Percentiles rank a stretch among this genome's conserved stretches.
Evolutionary conservation across 495 filamentous ascomycete genomes (phyloP).

Genomic region (Immersiella caudata): DNA sequence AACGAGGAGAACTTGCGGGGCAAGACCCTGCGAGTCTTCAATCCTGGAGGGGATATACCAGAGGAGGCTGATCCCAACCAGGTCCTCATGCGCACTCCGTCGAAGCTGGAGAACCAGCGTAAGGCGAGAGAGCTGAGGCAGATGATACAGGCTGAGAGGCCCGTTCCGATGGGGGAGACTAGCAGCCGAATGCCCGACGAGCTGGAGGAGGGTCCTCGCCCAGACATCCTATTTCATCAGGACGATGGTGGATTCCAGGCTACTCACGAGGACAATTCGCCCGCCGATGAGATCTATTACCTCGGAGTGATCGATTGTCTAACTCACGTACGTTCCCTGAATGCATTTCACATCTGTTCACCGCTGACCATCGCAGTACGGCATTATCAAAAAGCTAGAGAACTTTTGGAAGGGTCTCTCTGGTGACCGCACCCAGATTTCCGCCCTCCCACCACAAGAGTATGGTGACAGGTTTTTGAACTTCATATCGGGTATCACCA

Average conservation of each 20-base stretch:
- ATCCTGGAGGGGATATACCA: slow-evolving; percentile 73
- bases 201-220: slow-evolving; percentile 62
- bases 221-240: slow-evolving; percentile 75
- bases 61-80: slow-evolving; percentile 55
- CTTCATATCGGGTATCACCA: slow-evolving; percentile 89
- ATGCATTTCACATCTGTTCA: background rate
- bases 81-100: slow-evolving; percentile 85
- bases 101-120: slow-evolving; percentile 87
- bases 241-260: slow-evolving; percentile 94
- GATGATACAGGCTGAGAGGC: slow-evolving; percentile 88
- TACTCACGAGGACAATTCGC: slow-evolving; percentile 84
- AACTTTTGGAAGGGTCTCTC: slow-evolving; percentile 93
- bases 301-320: slow-evolving; percentile 97
- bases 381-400: slow-evolving; percentile 83
- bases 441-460: slow-evolving; percentile 84
- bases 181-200: slow-evolving; percentile 88
- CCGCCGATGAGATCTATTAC: slow-evolving; percentile 94
- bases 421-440: slow-evolving; percentile 79
- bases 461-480: slow-evolving; percentile 94
- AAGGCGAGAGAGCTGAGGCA: slow-evolving; percentile 91
- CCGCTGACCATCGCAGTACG: slow-evolving; percentile 65
- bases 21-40: slow-evolving; percentile 93
- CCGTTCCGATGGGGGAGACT: slow-evolving; percentile 84
- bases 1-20: slow-evolving; percentile 96
- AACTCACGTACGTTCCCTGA: slow-evolving; percentile 72